Base-by-base conservation (phyloP, 2,329 filamentous ascomycete genomes). In the Fusarium oligoseptatum region DNA sequence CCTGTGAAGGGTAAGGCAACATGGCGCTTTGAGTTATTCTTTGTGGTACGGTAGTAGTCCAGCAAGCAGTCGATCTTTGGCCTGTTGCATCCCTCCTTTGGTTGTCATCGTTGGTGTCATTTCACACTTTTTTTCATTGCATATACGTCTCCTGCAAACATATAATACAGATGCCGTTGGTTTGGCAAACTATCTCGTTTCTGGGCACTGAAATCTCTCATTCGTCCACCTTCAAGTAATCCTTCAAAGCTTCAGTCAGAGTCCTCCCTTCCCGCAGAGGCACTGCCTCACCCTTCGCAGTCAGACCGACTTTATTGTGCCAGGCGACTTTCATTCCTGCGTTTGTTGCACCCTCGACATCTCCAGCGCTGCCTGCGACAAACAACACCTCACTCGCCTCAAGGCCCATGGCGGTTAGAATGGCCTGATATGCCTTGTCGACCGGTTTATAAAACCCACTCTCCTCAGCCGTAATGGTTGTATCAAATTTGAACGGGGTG, bases 281-380 rank as follows among this genome's bases (percentile, higher is more conserved):
- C 17, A 61, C 32, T 6, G 78, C 76, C 4, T 76, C 67, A 0
- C 81, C 81, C 34, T 77, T 78, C 34, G 64, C 78, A 6, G 64
- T 56, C 57, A 83, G 41, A 1, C 81, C 80, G 29, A 78, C 75
- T 48, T 73, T 79, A 22, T 84, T 84, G 45, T 84, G 82, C 82
- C 83, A 84, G 36, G 83, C 80, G 24, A 85, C 83, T 29, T 58
- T 80, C 82, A 85, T 84, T 0, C 84, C 84, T 1, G 78, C 82
- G 2, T 77, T 69, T 0, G 79, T 80, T 1, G 84, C 83, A 4
- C 84, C 83, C 27, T 82, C 71, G 0, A 85, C 82, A 70, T 85
- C 84, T 3, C 82, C 82, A 2, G 82, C 80, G 55, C 84, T 85
- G 7, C 84, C 83, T 0, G 83, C 83, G 27, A 84, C 82, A 55